phyloP scores from a whole-genome alignment of 768 basidiomycete species.

The Sporobolomyces roseus region DNA sequence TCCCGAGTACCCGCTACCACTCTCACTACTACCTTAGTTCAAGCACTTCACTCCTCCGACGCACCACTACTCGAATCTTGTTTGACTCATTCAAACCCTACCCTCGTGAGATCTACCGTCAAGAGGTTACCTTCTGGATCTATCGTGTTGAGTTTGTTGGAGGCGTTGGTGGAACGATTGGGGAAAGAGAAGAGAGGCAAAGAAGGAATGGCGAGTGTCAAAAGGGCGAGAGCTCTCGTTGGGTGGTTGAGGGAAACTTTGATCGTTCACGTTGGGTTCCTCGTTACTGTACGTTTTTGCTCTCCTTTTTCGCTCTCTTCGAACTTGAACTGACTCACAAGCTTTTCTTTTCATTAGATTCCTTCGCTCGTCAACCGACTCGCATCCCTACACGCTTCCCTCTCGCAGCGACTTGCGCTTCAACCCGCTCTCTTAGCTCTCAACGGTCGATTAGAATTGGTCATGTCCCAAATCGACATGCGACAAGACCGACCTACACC shows the following conservation, averaged over 20 bases:
- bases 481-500: conserved; percentile 55
- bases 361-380: conserved; percentile 86
- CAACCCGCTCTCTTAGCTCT: conserved; percentile 80
- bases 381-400: conserved; percentile 73
- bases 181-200: conserved; percentile 61
- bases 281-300: conserved; percentile 71
- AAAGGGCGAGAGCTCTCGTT: conserved; percentile 69
- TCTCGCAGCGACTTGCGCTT: conserved; percentile 72
- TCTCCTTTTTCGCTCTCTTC: not conserved
- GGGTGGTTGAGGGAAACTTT: conserved; percentile 78
- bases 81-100: conserved; percentile 72
- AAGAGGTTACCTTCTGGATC: conserved; percentile 72
- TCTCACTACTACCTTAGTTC: conserved; percentile 86
- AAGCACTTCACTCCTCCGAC: conserved; percentile 94
- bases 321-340: not conserved
- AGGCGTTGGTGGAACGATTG: conserved; percentile 82
- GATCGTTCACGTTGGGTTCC: conserved; percentile 77
- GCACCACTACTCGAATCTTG: conserved; percentile 80
- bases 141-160: conserved; percentile 76
- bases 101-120: conserved; percentile 80
- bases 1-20: conserved; percentile 66
- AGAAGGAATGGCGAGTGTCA: conserved; percentile 58
- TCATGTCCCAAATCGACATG: conserved; percentile 87
- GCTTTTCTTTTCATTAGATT: conserved; percentile 56
- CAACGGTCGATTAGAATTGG: conserved; percentile 86